Conservation (phyloP, 306 rosid genomes). For the Cucumis sativus region Cucumber_9930_V3 NC_026659.2:30357501-30358000, state of each 20-base stretch:
- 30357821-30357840: conserved; percentile 82
- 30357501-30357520: neutral
- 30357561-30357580: neutral
- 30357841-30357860: conserved; percentile 59
- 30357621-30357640: neutral
- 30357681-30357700: neutral
- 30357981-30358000: neutral
- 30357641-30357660: neutral
- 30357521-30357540: neutral
- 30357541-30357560: neutral
- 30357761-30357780: conserved; percentile 61
- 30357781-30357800: conserved; percentile 49
- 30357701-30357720: conserved; percentile 15
- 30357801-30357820: conserved; percentile 59
- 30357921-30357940: neutral
- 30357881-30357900: conserved; percentile 93
- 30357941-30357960: neutral
- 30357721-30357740: neutral
- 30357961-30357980: neutral
- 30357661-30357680: neutral
- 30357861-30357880: conserved; percentile 83
- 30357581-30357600: neutral
- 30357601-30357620: neutral
- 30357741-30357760: conserved; percentile 45
- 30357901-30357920: conserved; percentile 14